These are phyloP conservation scores for Fusarium globosum DNA, from an alignment of 2,329 filamentous ascomycete species.

Conservation along the genomic window DNA sequence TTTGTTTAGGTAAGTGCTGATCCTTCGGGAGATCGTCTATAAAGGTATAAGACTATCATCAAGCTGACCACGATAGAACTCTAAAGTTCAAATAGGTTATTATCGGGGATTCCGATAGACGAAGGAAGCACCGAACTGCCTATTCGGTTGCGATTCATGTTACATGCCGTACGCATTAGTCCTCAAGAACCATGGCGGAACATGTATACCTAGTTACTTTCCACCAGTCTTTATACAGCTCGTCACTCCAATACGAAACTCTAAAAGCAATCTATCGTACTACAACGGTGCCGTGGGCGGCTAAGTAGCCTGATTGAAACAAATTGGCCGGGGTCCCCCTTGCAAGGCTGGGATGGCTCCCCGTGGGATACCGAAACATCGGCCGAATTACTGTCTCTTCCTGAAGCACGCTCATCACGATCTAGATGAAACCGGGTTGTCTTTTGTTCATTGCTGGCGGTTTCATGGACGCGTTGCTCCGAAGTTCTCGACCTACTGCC, in stretches of 20 bases:
- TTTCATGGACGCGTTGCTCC: constrained; percentile 13
- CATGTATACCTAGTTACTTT: constrained; percentile 1
- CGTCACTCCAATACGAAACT: constrained; percentile 9
- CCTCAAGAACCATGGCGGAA: not conserved
- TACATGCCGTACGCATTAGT: not conserved
- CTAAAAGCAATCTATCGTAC: constrained; percentile 6
- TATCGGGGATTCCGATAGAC: constrained; percentile 11
- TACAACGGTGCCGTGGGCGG: not conserved
- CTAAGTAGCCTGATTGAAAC: constrained; percentile 12
- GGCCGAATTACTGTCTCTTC: constrained; percentile 2
- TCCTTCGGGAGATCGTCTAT: not conserved
- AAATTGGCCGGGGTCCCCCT: not conserved
- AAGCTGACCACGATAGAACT: not conserved
- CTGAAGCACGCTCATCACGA: not conserved
- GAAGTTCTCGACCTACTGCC: not conserved
- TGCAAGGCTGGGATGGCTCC: not conserved
- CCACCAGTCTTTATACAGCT: constrained; percentile 21
- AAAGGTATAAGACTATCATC: not conserved
- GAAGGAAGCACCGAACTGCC: constrained; percentile 12
- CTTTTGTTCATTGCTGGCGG: not conserved
- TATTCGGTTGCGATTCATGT: constrained; percentile 9
- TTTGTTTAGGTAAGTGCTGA: not conserved
- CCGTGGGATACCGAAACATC: constrained; percentile 5
- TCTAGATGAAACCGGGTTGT: not conserved
- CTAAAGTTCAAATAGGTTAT: not conserved